Conservation (phyloP, 2,329 filamentous ascomycete genomes). For the Monosporascus sp. region DNA sequence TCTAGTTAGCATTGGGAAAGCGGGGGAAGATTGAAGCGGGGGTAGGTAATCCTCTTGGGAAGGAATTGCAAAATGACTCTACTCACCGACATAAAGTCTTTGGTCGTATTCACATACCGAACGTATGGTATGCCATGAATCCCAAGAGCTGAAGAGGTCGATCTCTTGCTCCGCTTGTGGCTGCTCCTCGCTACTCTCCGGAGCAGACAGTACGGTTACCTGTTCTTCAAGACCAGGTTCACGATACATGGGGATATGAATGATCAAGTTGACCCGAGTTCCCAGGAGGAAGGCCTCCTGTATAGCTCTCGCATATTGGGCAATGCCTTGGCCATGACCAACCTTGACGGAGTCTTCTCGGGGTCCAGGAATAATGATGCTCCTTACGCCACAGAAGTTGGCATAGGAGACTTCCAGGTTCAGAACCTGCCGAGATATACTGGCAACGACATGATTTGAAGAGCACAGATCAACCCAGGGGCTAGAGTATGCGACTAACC, state of each 20-base stretch:
- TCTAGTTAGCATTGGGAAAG: constrained; percentile 6
- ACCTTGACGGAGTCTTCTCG: constrained; percentile 53
- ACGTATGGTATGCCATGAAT: constrained; percentile 86
- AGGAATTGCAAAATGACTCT: not conserved
- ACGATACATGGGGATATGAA: constrained; percentile 80
- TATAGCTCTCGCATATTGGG: constrained; percentile 79
- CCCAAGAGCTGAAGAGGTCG: constrained; percentile 79
- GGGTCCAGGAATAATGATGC: constrained; percentile 77
- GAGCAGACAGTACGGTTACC: constrained; percentile 44
- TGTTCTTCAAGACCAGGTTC: constrained; percentile 55
- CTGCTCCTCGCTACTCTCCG: constrained; percentile 26
- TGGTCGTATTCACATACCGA: constrained; percentile 79
- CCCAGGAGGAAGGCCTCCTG: constrained; percentile 72
- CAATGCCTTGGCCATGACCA: constrained; percentile 44
- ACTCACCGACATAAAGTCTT: constrained; percentile 78
- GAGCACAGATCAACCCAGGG: constrained; percentile 91
- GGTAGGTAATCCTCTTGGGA: no score
- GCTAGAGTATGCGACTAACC: constrained; percentile 74
- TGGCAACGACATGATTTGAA: constrained; percentile 72
- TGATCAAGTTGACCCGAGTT: constrained; percentile 70
- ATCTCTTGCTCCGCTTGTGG: constrained; percentile 44
- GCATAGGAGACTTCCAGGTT: constrained; percentile 91
- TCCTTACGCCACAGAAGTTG: constrained; percentile 86
- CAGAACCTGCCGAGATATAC: constrained; percentile 82
- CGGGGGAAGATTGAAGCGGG: not conserved